These are phyloP conservation scores for Paramyrothecium sp. DNA, from an alignment of 2,329 filamentous ascomycete species.

Conservation along the genomic window DNA sequence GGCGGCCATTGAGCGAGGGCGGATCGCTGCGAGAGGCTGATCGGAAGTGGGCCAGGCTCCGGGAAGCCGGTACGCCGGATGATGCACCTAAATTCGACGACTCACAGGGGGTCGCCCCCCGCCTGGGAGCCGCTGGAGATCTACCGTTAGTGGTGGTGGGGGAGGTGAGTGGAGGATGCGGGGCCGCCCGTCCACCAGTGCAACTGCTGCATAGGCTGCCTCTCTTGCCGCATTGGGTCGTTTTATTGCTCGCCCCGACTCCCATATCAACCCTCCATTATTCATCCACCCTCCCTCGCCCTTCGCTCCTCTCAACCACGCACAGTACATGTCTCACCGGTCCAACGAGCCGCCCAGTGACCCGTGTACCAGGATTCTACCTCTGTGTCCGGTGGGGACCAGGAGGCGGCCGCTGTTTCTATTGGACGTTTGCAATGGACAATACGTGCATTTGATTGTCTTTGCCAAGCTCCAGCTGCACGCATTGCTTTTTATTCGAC, in stretches of 20 bases:
- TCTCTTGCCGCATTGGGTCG: not conserved
- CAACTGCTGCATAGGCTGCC: not conserved
- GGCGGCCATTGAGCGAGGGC: no score
- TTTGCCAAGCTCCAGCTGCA: not conserved
- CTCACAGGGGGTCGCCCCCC: not conserved
- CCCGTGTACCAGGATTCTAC: not conserved
- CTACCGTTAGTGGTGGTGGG: not conserved
- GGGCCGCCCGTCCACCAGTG: not conserved
- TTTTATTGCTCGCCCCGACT: not conserved
- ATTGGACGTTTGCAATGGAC: not conserved
- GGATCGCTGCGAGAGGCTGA: not conserved
- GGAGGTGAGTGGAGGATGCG: not conserved
- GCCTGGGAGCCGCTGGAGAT: not conserved
- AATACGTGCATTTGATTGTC: not conserved
- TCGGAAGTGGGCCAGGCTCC: not conserved
- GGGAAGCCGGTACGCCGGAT: not conserved
- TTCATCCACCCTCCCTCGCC: not conserved
- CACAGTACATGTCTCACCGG: not conserved
- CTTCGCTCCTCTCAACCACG: not conserved
- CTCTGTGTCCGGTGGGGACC: not conserved
- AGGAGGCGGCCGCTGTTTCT: not conserved
- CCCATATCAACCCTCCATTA: not conserved
- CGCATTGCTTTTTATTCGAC: not conserved
- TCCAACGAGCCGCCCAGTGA: not conserved
- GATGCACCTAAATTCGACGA: not conserved